Evolutionary conservation across 169 alveolate species (phyloP), one percentile per base, ranked within the genome.

Genomic region (Plasmodium gallinaceum): DNA sequence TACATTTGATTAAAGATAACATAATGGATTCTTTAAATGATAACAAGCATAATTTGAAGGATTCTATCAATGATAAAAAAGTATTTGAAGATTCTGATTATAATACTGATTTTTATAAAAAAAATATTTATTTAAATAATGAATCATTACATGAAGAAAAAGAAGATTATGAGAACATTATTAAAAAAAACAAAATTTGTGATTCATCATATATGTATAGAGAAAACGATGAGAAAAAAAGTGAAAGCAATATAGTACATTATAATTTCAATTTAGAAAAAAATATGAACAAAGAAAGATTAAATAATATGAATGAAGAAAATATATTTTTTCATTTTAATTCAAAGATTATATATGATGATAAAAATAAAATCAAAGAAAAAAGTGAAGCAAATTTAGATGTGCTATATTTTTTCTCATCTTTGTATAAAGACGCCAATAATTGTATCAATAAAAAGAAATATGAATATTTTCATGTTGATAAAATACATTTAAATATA

Each of bases 381-480:
- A 39, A 65, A 8, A 32, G 2, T n/a, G 57, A 32, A n/a, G 24
- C 5, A 5, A 66, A 60, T 18, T 14, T 57, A n/a, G 37, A 74
- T 12, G 64, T 60, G 24, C 22, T 74, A 6, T 32, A 32, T 20
- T 46, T 62, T 37, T 52, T 86, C 26, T 70, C 39, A 12, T 6
- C 45, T 14, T 6, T 61, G 18, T 68, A 68, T 54, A 54, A 45
- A 70, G 16, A 24, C 4, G 86, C 87, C 7, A 51, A 26, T 71
- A 72, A 51, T 46, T 86, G 74, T 37, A 46, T 86, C 18, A 54
- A 72, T 18, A 46, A 32, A 22, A 86, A 71, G 61, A 86, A 32
- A 37, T 22, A 42, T 66, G 92, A 86, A 65, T 86, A 86, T 57
- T 60, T 86, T 51, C 92, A 86, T 73, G 88, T 86, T 7, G 92